Conservation (phyloP, 306 rosid species). For the Prunus campanulata region DNA sequence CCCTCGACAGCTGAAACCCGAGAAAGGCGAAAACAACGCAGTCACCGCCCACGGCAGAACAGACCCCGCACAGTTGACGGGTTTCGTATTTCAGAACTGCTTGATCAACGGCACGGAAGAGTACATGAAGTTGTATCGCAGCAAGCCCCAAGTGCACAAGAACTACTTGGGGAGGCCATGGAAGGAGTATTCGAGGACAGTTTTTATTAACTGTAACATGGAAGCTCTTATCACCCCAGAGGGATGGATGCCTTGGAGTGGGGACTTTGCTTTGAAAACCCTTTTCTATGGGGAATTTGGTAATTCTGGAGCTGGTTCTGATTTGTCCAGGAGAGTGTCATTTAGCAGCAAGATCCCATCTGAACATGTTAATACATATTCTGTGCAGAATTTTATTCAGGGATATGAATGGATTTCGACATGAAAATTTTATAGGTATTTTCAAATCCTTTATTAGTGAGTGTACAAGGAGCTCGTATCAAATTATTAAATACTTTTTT, state of each 20-base stretch:
- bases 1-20: conserved; percentile 56
- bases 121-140: conserved; percentile 52
- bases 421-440: background rate
- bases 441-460: background rate
- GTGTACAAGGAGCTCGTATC: background rate
- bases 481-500: no score
- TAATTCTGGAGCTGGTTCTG: conserved; percentile 56
- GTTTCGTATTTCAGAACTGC: conserved; percentile 74
- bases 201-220: conserved; percentile 46
- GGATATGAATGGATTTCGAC: conserved; percentile 63
- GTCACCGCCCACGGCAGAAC: conserved; percentile 81
- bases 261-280: conserved; percentile 58
- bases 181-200: conserved; percentile 80
- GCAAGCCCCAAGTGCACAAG: conserved; percentile 69
- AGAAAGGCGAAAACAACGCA: conserved; percentile 64
- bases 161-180: conserved; percentile 96
- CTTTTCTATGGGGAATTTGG: conserved; percentile 73
- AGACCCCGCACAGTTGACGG: conserved; percentile 77
- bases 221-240: conserved; percentile 45
- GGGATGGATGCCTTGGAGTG: conserved; percentile 85
- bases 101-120: conserved; percentile 70
- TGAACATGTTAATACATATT: conserved; percentile 49
- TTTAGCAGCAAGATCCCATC: conserved; percentile 68
- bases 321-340: conserved; percentile 38
- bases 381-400: conserved; percentile 75